Conservation (phyloP, 257 asterid species). For the Phtheirospermum japonicum region DNA sequence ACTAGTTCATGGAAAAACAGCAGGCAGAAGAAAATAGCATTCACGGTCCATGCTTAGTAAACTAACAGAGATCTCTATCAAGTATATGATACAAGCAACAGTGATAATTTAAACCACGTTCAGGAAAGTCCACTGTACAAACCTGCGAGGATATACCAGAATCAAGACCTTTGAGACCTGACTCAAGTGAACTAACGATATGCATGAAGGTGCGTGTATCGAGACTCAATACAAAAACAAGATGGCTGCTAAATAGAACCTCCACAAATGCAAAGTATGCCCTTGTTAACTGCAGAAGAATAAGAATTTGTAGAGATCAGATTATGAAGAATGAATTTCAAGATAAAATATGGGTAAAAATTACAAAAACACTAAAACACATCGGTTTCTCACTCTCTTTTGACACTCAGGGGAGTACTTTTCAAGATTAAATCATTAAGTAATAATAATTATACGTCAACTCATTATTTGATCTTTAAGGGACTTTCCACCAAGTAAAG, state of each 20-base stretch:
- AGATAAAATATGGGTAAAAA: conserved; percentile 3
- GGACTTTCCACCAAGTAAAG: conserved; percentile 4
- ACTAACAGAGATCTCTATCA: conserved; percentile 19
- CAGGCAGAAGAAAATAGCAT: conserved; percentile 23
- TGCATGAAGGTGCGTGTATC: conserved; percentile 79
- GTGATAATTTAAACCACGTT: conserved; percentile 16
- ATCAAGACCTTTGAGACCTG: conserved; percentile 94
- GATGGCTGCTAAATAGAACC: conserved; percentile 82
- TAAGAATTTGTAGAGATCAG: conserved; percentile 24
- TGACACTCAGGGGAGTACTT: background rate
- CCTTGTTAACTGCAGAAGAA: conserved; percentile 67
- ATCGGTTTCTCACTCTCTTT: conserved; percentile 12
- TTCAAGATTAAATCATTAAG: background rate
- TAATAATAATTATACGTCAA: background rate
- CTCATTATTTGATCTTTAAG: conserved; percentile 10
- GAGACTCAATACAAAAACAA: conserved; percentile 63
- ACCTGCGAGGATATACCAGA: conserved; percentile 90
- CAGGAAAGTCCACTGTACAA: conserved; percentile 23
- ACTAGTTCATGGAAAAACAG: conserved; percentile 11
- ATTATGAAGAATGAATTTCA: conserved; percentile 8
- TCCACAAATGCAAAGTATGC: conserved; percentile 92
- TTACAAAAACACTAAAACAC: background rate
- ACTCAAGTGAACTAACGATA: conserved; percentile 88
- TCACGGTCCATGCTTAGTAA: conserved; percentile 4
- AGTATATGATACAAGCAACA: conserved; percentile 12